Percentiles rank a stretch among this genome's conserved stretches.
phyloP scores from a whole-genome alignment of 139 green algal species.

The Gonium pectorale region DNA sequence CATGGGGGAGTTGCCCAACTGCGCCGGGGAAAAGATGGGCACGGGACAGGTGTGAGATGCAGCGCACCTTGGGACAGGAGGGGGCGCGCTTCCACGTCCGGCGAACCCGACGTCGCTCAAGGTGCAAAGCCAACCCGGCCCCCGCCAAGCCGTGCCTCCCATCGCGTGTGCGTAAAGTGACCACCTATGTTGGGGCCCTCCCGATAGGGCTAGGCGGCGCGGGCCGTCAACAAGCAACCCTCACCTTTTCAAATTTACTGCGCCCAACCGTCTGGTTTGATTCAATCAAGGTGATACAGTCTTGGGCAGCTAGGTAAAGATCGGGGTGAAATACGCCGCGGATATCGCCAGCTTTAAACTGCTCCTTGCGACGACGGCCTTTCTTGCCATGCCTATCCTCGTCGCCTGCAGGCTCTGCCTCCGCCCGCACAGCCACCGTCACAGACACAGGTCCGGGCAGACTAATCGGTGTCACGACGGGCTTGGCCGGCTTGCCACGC shows the following conservation, averaged over 20 bases:
- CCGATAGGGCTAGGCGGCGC: too few species aligned
- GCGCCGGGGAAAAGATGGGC: neutral
- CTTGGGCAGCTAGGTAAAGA: neutral
- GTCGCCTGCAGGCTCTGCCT: neutral
- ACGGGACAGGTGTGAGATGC: too few species aligned
- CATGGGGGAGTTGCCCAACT: constrained; percentile 30
- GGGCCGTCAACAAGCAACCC: too few species aligned
- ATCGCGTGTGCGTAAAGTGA: too few species aligned
- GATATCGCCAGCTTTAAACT: neutral
- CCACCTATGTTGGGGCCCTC: neutral
- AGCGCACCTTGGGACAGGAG: too few species aligned
- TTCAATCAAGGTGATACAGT: constrained; percentile 18
- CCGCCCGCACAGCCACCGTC: neutral
- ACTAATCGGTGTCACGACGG: too few species aligned
- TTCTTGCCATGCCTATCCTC: neutral
- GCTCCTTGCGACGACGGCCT: neutral
- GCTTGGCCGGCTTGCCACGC: too few species aligned
- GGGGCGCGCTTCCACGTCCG: too few species aligned
- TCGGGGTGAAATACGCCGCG: constrained; percentile 17
- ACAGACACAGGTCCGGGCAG: neutral
- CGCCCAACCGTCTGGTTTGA: neutral
- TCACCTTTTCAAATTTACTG: constrained; percentile 21
- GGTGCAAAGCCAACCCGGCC: neutral
- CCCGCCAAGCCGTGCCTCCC: neutral
- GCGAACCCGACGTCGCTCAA: too few species aligned